Evolutionary conservation across 306 rosid genomes (phyloP).

Genomic region (Vicia villosa): DNA sequence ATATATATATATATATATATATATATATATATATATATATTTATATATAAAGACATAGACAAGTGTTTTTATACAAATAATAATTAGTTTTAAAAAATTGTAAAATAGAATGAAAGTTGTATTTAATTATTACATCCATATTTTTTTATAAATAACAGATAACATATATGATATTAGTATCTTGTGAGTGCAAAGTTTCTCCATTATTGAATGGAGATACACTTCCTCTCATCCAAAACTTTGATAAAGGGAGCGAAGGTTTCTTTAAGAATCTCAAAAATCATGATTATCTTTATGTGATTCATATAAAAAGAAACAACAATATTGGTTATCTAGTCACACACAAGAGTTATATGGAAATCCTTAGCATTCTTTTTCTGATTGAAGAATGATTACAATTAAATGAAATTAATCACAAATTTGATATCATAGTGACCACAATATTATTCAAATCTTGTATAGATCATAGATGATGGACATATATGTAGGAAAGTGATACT

Average conservation of each 20-base stretch:
- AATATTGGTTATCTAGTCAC: constrained; percentile 24
- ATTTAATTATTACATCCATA: too few species aligned
- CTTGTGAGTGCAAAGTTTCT: neutral
- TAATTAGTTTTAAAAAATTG: too few species aligned
- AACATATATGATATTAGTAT: too few species aligned
- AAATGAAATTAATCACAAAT: neutral
- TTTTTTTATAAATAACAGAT: too few species aligned
- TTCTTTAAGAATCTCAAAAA: neutral
- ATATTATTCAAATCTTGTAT: neutral
- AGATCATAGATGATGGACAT: too few species aligned
- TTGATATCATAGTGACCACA: neutral
- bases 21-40: too few species aligned
- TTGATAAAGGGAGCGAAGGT: neutral
- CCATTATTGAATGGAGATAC: neutral
- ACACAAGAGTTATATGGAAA: neutral
- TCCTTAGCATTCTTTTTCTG: neutral
- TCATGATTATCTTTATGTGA: constrained; percentile 6
- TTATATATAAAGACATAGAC: too few species aligned
- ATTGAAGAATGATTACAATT: neutral
- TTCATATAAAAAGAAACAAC: constrained; percentile 25
- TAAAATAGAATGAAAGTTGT: too few species aligned
- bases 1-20: too few species aligned
- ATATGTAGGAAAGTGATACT: neutral
- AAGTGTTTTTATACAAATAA: too few species aligned
- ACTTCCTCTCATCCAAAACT: neutral